Percentiles rank a stretch among this genome's conserved stretches.
These are phyloP conservation scores for Eustoma russellianum DNA, from an alignment of 257 asterid species.

Conservation along the genomic window DNA sequence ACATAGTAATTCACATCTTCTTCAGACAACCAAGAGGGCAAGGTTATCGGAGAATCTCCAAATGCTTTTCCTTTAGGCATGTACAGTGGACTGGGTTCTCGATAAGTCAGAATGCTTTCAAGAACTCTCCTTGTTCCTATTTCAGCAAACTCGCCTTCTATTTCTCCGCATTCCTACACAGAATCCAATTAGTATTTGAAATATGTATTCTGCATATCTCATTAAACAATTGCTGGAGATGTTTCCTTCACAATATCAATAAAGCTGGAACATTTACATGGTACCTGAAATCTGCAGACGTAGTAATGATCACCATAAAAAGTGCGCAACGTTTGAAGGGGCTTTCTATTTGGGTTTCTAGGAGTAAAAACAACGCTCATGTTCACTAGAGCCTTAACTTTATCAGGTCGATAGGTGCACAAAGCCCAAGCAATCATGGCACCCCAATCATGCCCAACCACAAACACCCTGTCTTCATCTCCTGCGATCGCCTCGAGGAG, in stretches of 20 bases:
- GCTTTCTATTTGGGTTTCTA: slow-evolving; percentile 36
- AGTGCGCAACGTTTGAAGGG: too few relatives aligned
- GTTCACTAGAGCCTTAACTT: slow-evolving; percentile 56
- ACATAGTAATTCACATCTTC: slow-evolving; percentile 17
- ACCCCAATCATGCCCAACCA: slow-evolving; percentile 92
- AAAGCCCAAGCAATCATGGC: slow-evolving; percentile 63
- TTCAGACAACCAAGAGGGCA: slow-evolving; percentile 23
- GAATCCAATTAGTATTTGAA: too few relatives aligned
- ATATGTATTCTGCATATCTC: too few relatives aligned
- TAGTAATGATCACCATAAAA: slow-evolving; percentile 69
- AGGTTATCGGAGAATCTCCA: slow-evolving; percentile 11
- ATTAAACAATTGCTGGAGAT: too few relatives aligned
- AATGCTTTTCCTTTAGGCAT: slow-evolving; percentile 20
- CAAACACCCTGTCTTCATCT: slow-evolving; percentile 44
- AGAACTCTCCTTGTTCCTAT: slow-evolving; percentile 16
- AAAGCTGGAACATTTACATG: too few relatives aligned
- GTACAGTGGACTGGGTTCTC: slow-evolving; percentile 15
- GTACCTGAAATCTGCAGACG: slow-evolving; percentile 64
- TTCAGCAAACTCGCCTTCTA: slow-evolving; percentile 25
- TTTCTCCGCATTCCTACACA: slow-evolving; percentile 24
- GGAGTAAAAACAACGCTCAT: slow-evolving; percentile 55
- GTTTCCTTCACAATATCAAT: too few relatives aligned
- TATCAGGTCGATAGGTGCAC: slow-evolving; percentile 64
- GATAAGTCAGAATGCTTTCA: slow-evolving; percentile 5
- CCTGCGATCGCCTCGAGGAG: slow-evolving; percentile 36